phyloP scores from a whole-genome alignment of 257 asterid species.

The Eucommia ulmoides region DNA sequence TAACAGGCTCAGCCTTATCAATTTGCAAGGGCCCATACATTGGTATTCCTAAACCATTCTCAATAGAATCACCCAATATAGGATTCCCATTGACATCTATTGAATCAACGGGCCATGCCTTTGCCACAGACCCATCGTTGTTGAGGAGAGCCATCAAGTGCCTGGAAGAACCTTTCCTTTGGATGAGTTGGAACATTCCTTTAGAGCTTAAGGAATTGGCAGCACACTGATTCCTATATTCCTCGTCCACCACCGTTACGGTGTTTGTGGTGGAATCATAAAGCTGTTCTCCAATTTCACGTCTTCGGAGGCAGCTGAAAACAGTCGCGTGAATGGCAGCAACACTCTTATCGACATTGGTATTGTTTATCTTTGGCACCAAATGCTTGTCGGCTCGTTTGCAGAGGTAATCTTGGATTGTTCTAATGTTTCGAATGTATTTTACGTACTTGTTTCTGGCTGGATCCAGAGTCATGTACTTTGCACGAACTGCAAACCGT shows the following conservation, averaged over 20 bases:
- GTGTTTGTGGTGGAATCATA: constrained; percentile 74
- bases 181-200: constrained; percentile 97
- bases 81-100: constrained; percentile 39
- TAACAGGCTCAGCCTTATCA: constrained; percentile 75
- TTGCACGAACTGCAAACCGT: constrained; percentile 97
- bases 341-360: constrained; percentile 91
- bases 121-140: constrained; percentile 91
- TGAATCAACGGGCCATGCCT: constrained; percentile 91
- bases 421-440: constrained; percentile 79
- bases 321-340: constrained; percentile 97
- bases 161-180: constrained; percentile 83
- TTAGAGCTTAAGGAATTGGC: constrained; percentile 87
- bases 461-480: constrained; percentile 97
- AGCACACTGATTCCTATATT: constrained; percentile 80
- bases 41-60: constrained; percentile 49
- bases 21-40: constrained; percentile 81
- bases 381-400: constrained; percentile 89
- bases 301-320: constrained; percentile 89
- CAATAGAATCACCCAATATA: constrained; percentile 17
- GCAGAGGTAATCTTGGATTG: constrained; percentile 97
- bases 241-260: constrained; percentile 65
- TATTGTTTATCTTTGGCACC: constrained; percentile 94
- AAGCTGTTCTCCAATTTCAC: constrained; percentile 64
- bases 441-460: constrained; percentile 93
- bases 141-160: constrained; percentile 94